Percentiles rank a stretch among this genome's conserved stretches.
phyloP scores from a whole-genome alignment of 192 early-diverging fungal genomes.

The Rhizoclosmatium globosum region DNA sequence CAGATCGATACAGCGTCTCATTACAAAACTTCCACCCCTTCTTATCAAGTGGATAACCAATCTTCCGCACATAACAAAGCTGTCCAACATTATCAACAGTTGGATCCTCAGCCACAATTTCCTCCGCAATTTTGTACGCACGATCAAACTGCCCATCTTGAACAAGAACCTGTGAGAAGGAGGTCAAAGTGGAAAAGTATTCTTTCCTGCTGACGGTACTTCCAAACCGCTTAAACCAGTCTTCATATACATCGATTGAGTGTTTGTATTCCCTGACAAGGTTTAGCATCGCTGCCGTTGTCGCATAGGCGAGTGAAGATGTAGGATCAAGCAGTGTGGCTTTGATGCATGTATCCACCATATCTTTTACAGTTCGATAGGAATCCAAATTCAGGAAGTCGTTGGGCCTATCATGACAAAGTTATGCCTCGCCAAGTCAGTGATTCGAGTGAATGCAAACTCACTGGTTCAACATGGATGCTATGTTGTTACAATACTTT shows the following conservation, averaged over 20 bases:
- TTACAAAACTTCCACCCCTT: not conserved
- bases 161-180: not conserved
- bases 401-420: slow-evolving; percentile 9
- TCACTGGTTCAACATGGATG: slow-evolving; percentile 13
- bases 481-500: slow-evolving; percentile 24
- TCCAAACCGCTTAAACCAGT: slow-evolving; percentile 2
- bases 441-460: not conserved
- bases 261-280: not conserved
- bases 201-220: not conserved
- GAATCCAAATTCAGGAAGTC: slow-evolving; percentile 7
- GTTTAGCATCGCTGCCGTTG: not conserved
- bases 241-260: slow-evolving; percentile 4
- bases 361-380: not conserved
- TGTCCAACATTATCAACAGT: not conserved
- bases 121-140: not conserved
- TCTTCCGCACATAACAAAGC: slow-evolving; percentile 22
- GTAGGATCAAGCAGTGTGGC: not conserved
- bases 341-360: not conserved
- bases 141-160: not conserved
- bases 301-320: not conserved
- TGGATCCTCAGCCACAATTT: not conserved
- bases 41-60: slow-evolving; percentile 26
- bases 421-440: not conserved
- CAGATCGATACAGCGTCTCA: not conserved
- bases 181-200: not conserved